Conservation (phyloP, 2,329 filamentous ascomycete species). For the Remersonia thermophila region DNA sequence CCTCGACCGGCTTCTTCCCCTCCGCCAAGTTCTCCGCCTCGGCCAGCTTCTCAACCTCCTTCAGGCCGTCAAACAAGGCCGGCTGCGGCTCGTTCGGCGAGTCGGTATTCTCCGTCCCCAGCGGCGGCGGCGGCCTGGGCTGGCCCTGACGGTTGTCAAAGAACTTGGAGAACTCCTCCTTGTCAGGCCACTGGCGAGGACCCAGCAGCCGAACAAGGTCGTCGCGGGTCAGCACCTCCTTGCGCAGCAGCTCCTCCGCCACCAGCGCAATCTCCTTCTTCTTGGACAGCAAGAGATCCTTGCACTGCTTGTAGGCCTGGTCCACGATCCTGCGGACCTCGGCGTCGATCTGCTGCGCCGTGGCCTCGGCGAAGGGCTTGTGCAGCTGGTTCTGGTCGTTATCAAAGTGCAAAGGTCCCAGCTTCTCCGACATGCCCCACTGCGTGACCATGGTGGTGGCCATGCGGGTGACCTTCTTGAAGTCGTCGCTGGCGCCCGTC, state of each 20-base stretch:
- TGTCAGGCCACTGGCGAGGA: slow-evolving; percentile 70
- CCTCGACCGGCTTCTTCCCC: not conserved
- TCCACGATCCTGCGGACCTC: slow-evolving; percentile 90
- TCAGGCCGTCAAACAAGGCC: slow-evolving; percentile 11
- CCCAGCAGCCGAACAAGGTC: slow-evolving; percentile 86
- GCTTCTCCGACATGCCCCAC: slow-evolving; percentile 94
- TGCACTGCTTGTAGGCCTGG: slow-evolving; percentile 84
- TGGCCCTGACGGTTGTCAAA: slow-evolving; percentile 52
- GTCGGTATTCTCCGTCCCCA: slow-evolving; percentile 29
- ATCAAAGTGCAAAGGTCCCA: slow-evolving; percentile 86
- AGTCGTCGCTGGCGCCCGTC: slow-evolving; percentile 88
- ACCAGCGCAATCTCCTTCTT: slow-evolving; percentile 80
- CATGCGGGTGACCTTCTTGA: slow-evolving; percentile 95
- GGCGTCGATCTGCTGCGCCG: slow-evolving; percentile 78
- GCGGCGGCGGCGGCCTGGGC: slow-evolving; percentile 43
- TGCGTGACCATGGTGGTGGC: slow-evolving; percentile 98
- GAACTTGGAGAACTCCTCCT: slow-evolving; percentile 87
- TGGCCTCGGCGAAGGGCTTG: slow-evolving; percentile 93
- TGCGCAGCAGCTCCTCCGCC: slow-evolving; percentile 81
- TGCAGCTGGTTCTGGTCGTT: slow-evolving; percentile 69
- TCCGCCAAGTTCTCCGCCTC: not conserved
- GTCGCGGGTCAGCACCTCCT: slow-evolving; percentile 84
- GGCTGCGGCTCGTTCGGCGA: slow-evolving; percentile 19
- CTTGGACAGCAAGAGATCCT: slow-evolving; percentile 69
- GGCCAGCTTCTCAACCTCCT: slow-evolving; percentile 6